Conservation (phyloP, 345 rosid genomes). For the Salix viminalis region DNA sequence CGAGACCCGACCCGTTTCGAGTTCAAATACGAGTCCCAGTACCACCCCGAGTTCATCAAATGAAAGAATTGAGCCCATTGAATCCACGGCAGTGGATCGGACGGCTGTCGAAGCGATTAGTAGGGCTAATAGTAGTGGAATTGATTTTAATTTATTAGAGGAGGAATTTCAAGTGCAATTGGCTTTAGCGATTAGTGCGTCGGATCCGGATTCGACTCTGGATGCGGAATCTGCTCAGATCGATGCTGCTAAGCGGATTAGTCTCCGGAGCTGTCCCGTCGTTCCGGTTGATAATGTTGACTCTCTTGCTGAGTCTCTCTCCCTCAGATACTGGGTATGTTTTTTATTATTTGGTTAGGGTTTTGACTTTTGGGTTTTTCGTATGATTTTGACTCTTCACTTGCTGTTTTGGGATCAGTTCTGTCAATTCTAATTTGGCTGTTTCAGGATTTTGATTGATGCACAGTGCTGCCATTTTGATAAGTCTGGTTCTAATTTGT, state of each 20-base stretch:
- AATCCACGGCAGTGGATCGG: conserved; percentile 46
- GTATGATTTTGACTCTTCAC: conserved; percentile 10
- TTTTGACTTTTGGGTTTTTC: conserved; percentile 10
- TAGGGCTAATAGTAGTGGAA: background rate
- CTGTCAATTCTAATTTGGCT: background rate
- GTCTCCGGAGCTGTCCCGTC: conserved; percentile 54
- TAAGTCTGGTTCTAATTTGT: background rate
- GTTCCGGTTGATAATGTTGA: conserved; percentile 45
- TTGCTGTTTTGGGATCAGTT: conserved; percentile 20
- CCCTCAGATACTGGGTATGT: conserved; percentile 84
- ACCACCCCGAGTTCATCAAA: conserved; percentile 30
- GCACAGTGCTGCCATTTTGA: background rate
- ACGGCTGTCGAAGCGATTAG: conserved; percentile 13
- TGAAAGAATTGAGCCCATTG: conserved; percentile 47
- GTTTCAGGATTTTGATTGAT: background rate
- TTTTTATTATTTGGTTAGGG: background rate
- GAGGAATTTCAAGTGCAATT: conserved; percentile 94
- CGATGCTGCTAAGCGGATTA: conserved; percentile 92
- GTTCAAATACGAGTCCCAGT: conserved; percentile 30
- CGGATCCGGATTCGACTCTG: conserved; percentile 63
- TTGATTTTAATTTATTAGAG: conserved; percentile 72
- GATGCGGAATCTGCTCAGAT: conserved; percentile 88
- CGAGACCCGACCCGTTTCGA: conserved; percentile 32
- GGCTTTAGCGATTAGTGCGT: conserved; percentile 93
- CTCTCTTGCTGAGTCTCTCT: conserved; percentile 56